Percentiles rank a stretch among this genome's conserved stretches.
These are phyloP conservation scores for Solanum chacoense DNA, from an alignment of 305 asterid genomes.

Conservation along the genomic window DNA sequence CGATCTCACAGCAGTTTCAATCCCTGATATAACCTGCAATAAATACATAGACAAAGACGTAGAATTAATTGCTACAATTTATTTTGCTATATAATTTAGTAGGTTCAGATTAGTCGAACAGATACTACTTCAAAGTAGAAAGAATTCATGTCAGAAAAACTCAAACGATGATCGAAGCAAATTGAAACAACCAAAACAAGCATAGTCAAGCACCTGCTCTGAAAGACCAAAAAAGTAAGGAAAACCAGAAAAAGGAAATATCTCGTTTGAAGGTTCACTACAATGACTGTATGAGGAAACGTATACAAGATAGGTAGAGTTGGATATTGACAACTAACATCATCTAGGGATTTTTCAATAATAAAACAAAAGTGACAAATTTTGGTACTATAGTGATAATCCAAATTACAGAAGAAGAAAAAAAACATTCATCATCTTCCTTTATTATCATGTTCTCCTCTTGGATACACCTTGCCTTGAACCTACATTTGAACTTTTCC, in stretches of 20 bases:
- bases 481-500: neutral
- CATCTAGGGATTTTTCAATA: neutral
- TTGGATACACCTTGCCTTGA: neutral
- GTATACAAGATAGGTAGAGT: neutral
- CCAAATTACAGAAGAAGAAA: neutral
- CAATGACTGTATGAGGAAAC: neutral
- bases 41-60: neutral
- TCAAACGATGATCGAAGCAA: neutral
- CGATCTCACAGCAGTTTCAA: conserved; percentile 67
- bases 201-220: neutral
- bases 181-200: neutral
- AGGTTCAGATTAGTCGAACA: neutral
- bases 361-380: neutral
- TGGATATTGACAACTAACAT: neutral
- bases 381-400: neutral
- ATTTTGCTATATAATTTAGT: neutral
- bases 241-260: neutral
- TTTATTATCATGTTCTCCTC: neutral
- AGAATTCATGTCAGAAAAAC: neutral
- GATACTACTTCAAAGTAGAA: neutral
- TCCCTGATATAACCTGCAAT: conserved; percentile 64
- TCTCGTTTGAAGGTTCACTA: neutral
- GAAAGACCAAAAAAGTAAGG: neutral
- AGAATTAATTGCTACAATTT: neutral
- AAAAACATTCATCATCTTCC: neutral